Percentiles rank a stretch among this genome's conserved stretches.
Conservation (phyloP, 768 basidiomycete species). For the Russula ochroleuca region DNA sequence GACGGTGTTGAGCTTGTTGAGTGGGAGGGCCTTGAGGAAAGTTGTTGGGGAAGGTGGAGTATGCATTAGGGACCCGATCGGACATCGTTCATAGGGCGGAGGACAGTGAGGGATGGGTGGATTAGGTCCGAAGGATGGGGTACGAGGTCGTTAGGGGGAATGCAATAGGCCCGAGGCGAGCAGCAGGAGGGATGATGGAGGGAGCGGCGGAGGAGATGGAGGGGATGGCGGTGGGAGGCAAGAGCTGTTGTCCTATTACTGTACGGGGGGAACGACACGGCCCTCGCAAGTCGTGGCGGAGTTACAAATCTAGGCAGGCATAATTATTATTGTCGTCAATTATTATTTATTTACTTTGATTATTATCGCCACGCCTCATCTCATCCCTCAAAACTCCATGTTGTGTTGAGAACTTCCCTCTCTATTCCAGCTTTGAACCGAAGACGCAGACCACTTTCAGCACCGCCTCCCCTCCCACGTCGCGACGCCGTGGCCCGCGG, state of each 20-base stretch:
- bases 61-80: conserved; percentile 27
- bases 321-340: conserved; percentile 4
- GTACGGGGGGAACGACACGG: conserved; percentile 25
- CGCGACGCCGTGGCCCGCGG: conserved; percentile 19
- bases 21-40: conserved; percentile 17
- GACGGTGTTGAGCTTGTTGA: conserved; percentile 25
- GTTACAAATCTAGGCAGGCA: conserved; percentile 20
- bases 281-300: conserved; percentile 24
- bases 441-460: neutral
- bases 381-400: neutral
- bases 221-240: conserved; percentile 31
- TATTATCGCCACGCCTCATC: neutral
- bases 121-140: conserved; percentile 10
- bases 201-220: conserved; percentile 24
- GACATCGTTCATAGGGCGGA: conserved; percentile 29
- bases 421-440: neutral
- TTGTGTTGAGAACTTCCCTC: neutral
- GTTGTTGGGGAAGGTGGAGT: conserved; percentile 21
- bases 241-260: conserved; percentile 26
- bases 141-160: neutral
- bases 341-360: conserved; percentile 15
- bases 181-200: conserved; percentile 20
- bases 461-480: neutral
- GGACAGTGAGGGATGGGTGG: conserved; percentile 21
- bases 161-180: conserved; percentile 10